Evolutionary conservation across 768 basidiomycete genomes (phyloP).

Genomic region (Auriscalpium orientale): DNA sequence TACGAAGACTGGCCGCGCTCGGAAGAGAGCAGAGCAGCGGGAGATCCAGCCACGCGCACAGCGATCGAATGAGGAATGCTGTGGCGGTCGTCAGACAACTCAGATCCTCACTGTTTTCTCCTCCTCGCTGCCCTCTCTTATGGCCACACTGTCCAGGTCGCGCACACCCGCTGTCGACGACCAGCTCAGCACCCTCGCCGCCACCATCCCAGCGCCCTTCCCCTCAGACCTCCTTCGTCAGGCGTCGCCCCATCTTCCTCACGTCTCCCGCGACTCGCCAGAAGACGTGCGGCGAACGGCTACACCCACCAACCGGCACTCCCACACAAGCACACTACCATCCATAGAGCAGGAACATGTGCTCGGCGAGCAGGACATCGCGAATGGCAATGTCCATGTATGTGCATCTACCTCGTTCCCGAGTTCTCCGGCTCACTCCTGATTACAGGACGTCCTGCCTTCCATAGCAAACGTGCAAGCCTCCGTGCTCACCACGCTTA

Average conservation of each 20-base stretch:
- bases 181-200: background rate
- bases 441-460: slow-evolving; percentile 44
- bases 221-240: background rate
- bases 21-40: too few species aligned
- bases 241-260: too few species aligned
- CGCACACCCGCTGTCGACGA: slow-evolving; percentile 1
- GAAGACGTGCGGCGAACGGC: too few species aligned
- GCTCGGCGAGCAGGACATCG: background rate
- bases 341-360: too few species aligned
- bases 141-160: slow-evolving; percentile 14
- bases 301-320: too few species aligned
- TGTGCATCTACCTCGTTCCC: background rate
- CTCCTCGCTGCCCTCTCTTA: background rate
- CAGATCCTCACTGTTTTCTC: too few species aligned
- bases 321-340: too few species aligned
- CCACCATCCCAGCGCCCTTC: slow-evolving; percentile 13
- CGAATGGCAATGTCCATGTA: background rate
- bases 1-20: too few species aligned
- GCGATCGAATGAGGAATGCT: background rate
- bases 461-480: slow-evolving; percentile 69
- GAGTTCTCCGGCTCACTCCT: background rate
- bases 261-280: too few species aligned
- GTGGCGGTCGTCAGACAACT: background rate
- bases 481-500: slow-evolving; percentile 68
- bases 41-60: too few species aligned